Conservation (phyloP, 345 rosid genomes). For the Carallia pectinifolia region DNA sequence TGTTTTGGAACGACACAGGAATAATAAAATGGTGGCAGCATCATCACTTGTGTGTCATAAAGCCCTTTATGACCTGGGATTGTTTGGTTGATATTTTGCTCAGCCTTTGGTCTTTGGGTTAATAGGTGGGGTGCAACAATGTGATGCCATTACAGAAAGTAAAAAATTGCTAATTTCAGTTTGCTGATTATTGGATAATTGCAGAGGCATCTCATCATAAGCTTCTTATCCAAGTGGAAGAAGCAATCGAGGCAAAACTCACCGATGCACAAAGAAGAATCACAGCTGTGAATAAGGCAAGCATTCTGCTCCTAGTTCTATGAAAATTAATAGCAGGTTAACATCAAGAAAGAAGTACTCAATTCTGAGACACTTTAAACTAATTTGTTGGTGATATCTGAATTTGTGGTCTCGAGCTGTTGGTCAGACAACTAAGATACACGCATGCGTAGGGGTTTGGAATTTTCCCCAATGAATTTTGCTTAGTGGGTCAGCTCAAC, state of each 20-base stretch:
- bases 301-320: slow-evolving; percentile 19
- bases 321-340: not conserved
- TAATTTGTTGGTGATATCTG: not conserved
- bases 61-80: too few species aligned
- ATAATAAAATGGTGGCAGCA: not conserved
- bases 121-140: not conserved
- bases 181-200: slow-evolving; percentile 10
- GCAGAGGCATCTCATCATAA: slow-evolving; percentile 74
- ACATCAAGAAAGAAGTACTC: not conserved
- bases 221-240: slow-evolving; percentile 62
- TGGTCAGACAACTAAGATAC: not conserved
- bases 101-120: too few species aligned
- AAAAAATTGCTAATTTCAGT: not conserved
- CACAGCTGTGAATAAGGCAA: slow-evolving; percentile 65
- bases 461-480: not conserved
- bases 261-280: slow-evolving; percentile 62
- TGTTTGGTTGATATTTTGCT: too few species aligned
- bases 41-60: not conserved
- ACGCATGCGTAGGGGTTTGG: not conserved
- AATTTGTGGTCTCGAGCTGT: not conserved
- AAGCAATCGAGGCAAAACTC: slow-evolving; percentile 55
- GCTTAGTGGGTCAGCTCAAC: not conserved
- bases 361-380: not conserved
- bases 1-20: not conserved
- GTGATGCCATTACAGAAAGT: not conserved